Evolutionary conservation across 164 flowering plant species (phyloP).

Genomic region (Sedum album): DNA sequence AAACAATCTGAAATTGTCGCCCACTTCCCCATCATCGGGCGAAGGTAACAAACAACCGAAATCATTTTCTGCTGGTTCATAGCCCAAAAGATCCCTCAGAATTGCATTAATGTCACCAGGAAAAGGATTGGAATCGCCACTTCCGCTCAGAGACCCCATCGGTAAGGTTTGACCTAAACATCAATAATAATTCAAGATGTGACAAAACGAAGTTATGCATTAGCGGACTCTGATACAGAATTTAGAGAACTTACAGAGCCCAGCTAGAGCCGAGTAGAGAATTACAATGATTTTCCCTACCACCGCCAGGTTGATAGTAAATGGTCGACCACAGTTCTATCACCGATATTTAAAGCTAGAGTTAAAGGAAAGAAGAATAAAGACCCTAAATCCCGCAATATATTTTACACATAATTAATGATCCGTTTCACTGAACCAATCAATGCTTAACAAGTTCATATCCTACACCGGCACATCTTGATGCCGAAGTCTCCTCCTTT

Average conservation of each 20-base stretch:
- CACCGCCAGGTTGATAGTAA: constrained; percentile 2
- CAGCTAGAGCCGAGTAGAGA: not conserved
- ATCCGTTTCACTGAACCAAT: not conserved
- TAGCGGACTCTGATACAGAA: not conserved
- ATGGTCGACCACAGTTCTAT: not conserved
- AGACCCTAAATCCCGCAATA: not conserved
- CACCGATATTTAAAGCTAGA: not conserved
- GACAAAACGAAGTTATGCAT: not conserved
- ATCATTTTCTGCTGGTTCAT: not conserved
- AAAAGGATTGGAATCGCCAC: not conserved
- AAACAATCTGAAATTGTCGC: not conserved
- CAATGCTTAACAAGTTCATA: not conserved
- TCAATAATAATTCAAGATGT: not conserved
- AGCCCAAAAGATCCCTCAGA: not conserved
- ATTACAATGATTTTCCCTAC: not conserved
- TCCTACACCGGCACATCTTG: not conserved
- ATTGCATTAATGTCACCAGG: not conserved
- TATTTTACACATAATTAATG: not conserved
- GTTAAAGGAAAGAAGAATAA: not conserved
- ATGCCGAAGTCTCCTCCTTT: not conserved
- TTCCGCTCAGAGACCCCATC: not conserved
- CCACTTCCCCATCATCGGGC: not conserved
- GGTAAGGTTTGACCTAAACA: not conserved
- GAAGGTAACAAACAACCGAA: not conserved
- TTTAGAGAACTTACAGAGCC: not conserved